phyloP scores from a whole-genome alignment of 495 filamentous ascomycete species.

The Viridothelium virens region DNA sequence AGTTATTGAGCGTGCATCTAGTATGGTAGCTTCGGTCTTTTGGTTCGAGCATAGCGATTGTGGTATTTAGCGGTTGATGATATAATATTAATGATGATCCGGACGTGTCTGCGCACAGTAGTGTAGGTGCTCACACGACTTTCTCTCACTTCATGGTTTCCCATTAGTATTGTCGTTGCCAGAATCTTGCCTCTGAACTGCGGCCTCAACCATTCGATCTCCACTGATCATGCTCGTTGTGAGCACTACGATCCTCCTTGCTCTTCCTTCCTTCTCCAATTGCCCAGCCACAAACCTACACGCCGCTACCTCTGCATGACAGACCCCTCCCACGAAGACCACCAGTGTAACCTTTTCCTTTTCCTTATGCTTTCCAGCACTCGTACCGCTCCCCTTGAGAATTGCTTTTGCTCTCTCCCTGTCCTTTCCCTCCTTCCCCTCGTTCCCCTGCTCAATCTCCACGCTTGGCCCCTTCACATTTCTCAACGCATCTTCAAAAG shows the following conservation, averaged over 20 bases:
- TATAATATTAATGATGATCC: slow-evolving; percentile 12
- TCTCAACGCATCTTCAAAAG: slow-evolving; percentile 35
- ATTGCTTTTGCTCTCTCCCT: slow-evolving; percentile 85
- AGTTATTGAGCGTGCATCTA: slow-evolving; percentile 7
- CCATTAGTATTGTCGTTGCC: slow-evolving; percentile 25
- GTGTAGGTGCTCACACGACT: neutral
- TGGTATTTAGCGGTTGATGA: neutral
- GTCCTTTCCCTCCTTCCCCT: slow-evolving; percentile 64
- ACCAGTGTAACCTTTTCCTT: slow-evolving; percentile 76
- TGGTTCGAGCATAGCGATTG: slow-evolving; percentile 6
- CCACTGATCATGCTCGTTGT: slow-evolving; percentile 89
- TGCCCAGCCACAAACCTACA: slow-evolving; percentile 75
- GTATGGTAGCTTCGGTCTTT: neutral
- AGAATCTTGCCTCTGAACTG: slow-evolving; percentile 67
- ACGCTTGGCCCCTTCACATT: slow-evolving; percentile 79
- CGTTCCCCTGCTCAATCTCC: slow-evolving; percentile 63
- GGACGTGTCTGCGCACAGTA: neutral
- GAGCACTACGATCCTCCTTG: slow-evolving; percentile 79
- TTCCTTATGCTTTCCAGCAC: slow-evolving; percentile 23
- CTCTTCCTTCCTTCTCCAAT: slow-evolving; percentile 65
- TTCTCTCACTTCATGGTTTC: neutral
- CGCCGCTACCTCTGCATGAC: slow-evolving; percentile 92
- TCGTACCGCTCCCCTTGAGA: slow-evolving; percentile 53
- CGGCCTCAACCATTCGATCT: slow-evolving; percentile 79
- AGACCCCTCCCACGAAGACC: slow-evolving; percentile 90